Evolutionary conservation across 1,139 yeast species (phyloP), one percentile per base, ranked within the genome.

Genomic region (Citeromyces hawaiiensis): DNA sequence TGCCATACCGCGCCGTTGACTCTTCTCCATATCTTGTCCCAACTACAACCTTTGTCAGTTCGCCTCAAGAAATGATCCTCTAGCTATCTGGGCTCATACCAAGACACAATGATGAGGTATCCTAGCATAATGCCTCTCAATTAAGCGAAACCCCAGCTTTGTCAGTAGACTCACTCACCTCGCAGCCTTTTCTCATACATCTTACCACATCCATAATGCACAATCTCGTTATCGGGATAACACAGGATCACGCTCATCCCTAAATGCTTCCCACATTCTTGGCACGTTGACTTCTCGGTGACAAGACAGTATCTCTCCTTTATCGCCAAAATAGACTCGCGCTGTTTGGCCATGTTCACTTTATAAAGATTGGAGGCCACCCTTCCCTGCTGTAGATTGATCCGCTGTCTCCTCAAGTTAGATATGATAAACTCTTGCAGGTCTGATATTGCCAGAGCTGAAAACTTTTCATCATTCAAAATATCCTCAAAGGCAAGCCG

Each of bases 151-250:
- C n/a, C n/a, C n/a, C n/a, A n/a, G n/a, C n/a, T n/a, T n/a, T n/a
- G n/a, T n/a, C n/a, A n/a, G n/a, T n/a, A n/a, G n/a, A n/a, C 11
- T 23, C 11, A 23, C 27, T 23, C 27, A 5, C 31, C 36, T 18
- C 25, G 7, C 33, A 27, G 18, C n/a, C 7, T 8, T 4, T 32
- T 16, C 21, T 30, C 10, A 25, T 38, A 40, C 38, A 39, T 38
- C 41, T 43, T 49, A 13, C 61, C 55, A 47, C 94, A 83, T 1
- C 85, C 86, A 52, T 78, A 85, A 53, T 85, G 95, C 2, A 79
- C 74, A 4, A 79, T 66, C 9, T 61, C 58, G n/a, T 68, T 68
- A 40, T 66, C 61, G 1, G 71, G 70, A 31, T 68, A 65, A 11
- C 70, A 70, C 23, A 77, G 66, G 34, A 80, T 60, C 1, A 83